Conservation (phyloP, 257 asterid species). For the Perilla frutescens region DNA sequence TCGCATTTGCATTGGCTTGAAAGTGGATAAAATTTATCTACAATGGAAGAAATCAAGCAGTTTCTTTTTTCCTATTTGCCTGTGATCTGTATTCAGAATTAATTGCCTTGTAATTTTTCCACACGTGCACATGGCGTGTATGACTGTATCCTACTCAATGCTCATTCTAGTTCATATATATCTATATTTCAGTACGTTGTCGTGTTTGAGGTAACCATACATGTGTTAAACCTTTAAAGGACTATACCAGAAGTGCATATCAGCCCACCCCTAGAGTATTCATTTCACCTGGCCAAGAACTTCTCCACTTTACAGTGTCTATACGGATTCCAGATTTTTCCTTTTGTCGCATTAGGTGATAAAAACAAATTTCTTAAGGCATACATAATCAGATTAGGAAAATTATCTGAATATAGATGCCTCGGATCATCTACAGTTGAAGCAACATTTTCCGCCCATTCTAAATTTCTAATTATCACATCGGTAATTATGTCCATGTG, state of each 20-base stretch:
- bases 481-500: no score
- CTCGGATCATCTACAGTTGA: constrained; percentile 12
- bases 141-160: background rate
- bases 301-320: background rate
- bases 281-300: background rate
- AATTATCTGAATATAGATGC: background rate
- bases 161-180: constrained; percentile 6
- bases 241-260: background rate
- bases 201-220: constrained; percentile 4
- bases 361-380: background rate
- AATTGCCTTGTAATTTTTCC: background rate
- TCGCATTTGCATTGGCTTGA: background rate
- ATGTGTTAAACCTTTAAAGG: background rate
- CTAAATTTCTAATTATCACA: background rate
- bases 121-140: background rate
- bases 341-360: background rate
- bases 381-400: background rate
- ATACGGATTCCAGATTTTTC: constrained; percentile 4
- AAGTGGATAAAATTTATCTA: background rate
- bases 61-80: background rate
- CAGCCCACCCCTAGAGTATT: background rate
- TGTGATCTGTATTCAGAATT: background rate
- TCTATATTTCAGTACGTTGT: constrained; percentile 1
- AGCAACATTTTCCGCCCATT: background rate
- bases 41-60: background rate